Conservation (phyloP, 78 protist species). For the Thecamonas trahens region DNA sequence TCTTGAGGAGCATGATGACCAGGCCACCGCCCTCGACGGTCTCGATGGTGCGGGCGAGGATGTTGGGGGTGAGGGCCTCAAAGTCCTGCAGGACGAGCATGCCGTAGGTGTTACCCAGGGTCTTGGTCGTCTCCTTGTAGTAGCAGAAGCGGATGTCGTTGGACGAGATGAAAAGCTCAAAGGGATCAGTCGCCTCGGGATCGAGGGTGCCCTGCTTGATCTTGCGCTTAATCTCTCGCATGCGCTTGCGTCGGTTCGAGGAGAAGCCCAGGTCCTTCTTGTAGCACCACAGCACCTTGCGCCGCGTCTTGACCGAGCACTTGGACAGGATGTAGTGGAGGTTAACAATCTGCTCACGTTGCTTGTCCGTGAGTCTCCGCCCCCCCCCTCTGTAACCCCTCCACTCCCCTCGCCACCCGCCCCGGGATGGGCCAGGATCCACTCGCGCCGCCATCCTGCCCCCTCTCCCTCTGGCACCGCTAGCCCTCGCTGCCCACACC, state of each 20-base stretch:
- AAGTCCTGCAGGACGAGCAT: slow-evolving; percentile 96
- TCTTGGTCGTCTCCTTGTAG: slow-evolving; percentile 92
- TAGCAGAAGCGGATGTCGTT: slow-evolving; percentile 84
- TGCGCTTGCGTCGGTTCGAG: slow-evolving; percentile 39
- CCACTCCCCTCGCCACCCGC: too few relatives aligned
- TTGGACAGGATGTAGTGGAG: slow-evolving; percentile 91
- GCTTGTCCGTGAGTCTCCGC: too few relatives aligned
- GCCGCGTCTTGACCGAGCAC: slow-evolving; percentile 69
- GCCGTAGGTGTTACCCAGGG: slow-evolving; percentile 97
- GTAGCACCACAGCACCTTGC: slow-evolving; percentile 97
- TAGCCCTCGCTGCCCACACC: too few relatives aligned
- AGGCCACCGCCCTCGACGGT: slow-evolving; percentile 99
- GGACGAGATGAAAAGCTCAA: slow-evolving; percentile 89
- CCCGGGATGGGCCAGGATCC: too few relatives aligned
- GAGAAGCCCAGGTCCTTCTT: slow-evolving; percentile 83
- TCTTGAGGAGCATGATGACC: slow-evolving; percentile 75
- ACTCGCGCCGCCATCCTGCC: too few relatives aligned
- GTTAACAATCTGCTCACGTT: slow-evolving; percentile 60
- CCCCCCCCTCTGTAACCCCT: too few relatives aligned
- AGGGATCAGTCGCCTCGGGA: slow-evolving; percentile 72
- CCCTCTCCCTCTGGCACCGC: too few relatives aligned
- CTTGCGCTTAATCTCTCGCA: slow-evolving; percentile 40
- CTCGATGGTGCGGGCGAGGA: slow-evolving; percentile 96
- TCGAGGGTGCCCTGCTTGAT: slow-evolving; percentile 53
- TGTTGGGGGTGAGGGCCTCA: slow-evolving; percentile 97